Percentiles rank a stretch among this genome's conserved stretches.
Conservation (phyloP, 352 stramenopile species). For the Phytophthora sp. region DNA sequence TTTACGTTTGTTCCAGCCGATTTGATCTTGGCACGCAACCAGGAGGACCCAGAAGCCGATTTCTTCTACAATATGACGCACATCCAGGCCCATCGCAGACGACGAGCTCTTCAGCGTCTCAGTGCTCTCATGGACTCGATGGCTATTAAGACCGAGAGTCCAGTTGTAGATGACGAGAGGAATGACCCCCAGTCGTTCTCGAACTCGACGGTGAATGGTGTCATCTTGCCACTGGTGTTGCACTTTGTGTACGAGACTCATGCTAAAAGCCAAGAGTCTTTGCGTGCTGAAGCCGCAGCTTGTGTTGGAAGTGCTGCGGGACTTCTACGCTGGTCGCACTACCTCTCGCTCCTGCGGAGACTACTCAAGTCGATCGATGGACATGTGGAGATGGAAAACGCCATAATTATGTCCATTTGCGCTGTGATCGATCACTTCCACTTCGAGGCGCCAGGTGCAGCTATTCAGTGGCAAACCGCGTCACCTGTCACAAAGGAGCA, state of each 20-base stretch:
- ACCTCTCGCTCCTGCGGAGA: conserved; percentile 91
- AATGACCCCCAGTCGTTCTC: conserved; percentile 57
- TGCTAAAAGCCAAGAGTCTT: conserved; percentile 92
- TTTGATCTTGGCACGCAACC: conserved; percentile 70
- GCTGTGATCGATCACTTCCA: conserved; percentile 96
- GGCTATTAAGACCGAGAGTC: conserved; percentile 43
- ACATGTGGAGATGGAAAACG: conserved; percentile 92
- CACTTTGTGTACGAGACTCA: conserved; percentile 97
- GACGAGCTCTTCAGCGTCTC: conserved; percentile 91
- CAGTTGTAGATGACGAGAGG: conserved; percentile 24
- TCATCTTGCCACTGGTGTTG: conserved; percentile 95
- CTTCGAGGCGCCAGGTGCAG: conserved; percentile 80
- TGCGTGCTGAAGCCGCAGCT: conserved; percentile 93
- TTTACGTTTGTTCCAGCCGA: conserved; percentile 76
- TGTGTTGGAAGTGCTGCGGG: conserved; percentile 91
- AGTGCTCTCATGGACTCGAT: conserved; percentile 87
- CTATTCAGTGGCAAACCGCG: conserved; percentile 41
- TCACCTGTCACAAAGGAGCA: conserved; percentile 1
- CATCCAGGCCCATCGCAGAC: conserved; percentile 97
- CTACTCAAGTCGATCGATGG: conserved; percentile 93
- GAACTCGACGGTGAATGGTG: conserved; percentile 91
- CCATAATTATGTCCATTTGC: conserved; percentile 93
- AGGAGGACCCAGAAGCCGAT: conserved; percentile 94
- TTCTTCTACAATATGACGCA: conserved; percentile 99
- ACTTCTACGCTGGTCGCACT: conserved; percentile 97